Percentiles rank a stretch among this genome's conserved stretches.
These are phyloP conservation scores for Excoecaria cochinchinensis DNA, from an alignment of 345 rosid species.

Conservation along the genomic window DNA sequence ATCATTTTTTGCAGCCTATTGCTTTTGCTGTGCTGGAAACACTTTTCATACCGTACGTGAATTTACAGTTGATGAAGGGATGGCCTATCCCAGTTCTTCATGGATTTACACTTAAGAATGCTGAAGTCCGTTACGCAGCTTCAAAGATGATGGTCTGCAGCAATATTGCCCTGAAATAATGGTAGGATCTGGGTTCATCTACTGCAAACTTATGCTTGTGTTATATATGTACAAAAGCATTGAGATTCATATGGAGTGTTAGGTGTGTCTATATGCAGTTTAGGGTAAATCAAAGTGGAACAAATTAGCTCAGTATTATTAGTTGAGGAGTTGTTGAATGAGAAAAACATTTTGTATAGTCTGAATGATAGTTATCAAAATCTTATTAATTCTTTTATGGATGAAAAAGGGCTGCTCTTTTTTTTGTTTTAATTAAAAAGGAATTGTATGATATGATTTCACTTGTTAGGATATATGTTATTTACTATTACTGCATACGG, in stretches of 20 bases:
- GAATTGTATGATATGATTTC: too few relatives aligned
- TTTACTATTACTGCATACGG: too few relatives aligned
- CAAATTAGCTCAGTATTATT: not conserved
- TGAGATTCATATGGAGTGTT: not conserved
- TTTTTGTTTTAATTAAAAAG: too few relatives aligned
- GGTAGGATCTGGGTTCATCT: not conserved
- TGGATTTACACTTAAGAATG: slow-evolving; percentile 40
- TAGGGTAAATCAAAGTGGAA: not conserved
- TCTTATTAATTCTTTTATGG: too few relatives aligned
- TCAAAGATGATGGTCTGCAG: slow-evolving; percentile 46
- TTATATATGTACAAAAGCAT: not conserved
- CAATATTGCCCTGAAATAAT: slow-evolving; percentile 25
- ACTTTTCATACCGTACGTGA: slow-evolving; percentile 54
- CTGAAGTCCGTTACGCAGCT: slow-evolving; percentile 40
- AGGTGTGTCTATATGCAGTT: not conserved
- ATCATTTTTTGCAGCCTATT: slow-evolving; percentile 37
- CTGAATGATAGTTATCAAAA: too few relatives aligned
- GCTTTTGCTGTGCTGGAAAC: slow-evolving; percentile 42
- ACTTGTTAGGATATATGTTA: too few relatives aligned
- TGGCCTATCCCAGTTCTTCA: slow-evolving; percentile 54
- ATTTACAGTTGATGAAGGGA: slow-evolving; percentile 51
- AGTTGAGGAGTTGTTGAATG: too few relatives aligned
- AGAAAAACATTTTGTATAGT: too few relatives aligned
- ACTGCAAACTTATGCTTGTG: not conserved
- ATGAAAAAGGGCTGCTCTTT: too few relatives aligned